Percentiles rank a stretch among this genome's conserved stretches.
Evolutionary conservation across 2,329 filamentous ascomycete species (phyloP).

Genomic region (Beauveria brongniartii): DNA sequence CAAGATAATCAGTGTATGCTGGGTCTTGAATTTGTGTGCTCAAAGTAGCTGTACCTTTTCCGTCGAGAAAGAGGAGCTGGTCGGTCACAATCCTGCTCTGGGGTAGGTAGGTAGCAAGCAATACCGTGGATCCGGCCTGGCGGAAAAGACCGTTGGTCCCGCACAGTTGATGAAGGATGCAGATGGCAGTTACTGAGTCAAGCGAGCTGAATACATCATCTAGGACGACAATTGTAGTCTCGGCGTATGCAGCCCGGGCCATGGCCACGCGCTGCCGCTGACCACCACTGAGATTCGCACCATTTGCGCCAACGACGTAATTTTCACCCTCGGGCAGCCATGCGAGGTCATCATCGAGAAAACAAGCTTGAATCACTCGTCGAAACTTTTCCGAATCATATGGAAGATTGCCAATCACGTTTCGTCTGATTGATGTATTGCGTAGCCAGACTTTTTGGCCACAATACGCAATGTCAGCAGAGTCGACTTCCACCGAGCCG

Average conservation of each 20-base stretch:
- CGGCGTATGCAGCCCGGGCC: slow-evolving; percentile 10
- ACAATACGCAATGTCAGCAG: not conserved
- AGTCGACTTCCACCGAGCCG: not conserved
- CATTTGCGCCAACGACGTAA: not conserved
- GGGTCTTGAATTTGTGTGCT: too few relatives aligned
- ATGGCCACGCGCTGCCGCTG: slow-evolving; percentile 5
- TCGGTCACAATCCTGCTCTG: not conserved
- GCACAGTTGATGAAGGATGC: not conserved
- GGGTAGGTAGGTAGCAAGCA: slow-evolving; percentile 1
- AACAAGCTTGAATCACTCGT: not conserved
- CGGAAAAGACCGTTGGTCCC: not conserved
- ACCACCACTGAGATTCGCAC: not conserved
- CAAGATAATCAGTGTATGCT: not conserved
- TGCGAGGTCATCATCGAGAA: not conserved
- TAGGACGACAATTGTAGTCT: not conserved
- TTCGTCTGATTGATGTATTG: not conserved
- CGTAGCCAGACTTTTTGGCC: not conserved
- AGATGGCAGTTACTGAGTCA: not conserved
- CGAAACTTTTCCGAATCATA: not conserved
- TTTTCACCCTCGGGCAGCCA: not conserved
- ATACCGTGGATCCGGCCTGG: not conserved
- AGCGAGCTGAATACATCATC: slow-evolving; percentile 14
- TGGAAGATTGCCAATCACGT: not conserved
- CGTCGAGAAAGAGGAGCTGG: not conserved
- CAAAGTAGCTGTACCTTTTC: not conserved